These are phyloP conservation scores for Effrenium voratum DNA, from an alignment of 73 alveolate genomes.

Conservation along the genomic window DNA sequence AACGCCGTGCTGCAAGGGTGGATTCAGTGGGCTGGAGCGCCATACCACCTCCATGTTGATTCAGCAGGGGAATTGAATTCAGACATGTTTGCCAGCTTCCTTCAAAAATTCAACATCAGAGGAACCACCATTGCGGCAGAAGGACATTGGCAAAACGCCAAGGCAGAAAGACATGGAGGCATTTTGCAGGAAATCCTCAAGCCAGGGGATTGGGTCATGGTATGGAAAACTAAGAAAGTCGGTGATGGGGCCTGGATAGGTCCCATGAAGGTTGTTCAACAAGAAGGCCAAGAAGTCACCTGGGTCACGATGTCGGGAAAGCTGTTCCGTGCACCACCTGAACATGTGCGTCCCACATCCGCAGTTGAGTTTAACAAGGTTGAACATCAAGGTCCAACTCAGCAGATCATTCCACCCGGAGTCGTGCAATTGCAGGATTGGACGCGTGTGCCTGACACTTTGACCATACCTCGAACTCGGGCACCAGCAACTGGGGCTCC, in stretches of 20 bases:
- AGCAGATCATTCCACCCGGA: no score
- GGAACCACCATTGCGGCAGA: background rate
- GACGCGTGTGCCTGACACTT: no score
- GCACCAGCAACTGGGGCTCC: no score
- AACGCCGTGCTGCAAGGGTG: background rate
- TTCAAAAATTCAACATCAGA: background rate
- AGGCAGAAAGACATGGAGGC: slow-evolving; percentile 1
- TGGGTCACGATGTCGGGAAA: background rate
- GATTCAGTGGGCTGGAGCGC: background rate
- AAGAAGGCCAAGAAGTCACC: background rate
- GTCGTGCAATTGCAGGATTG: no score
- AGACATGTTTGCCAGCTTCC: background rate
- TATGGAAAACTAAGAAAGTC: background rate
- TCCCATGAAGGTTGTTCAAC: background rate
- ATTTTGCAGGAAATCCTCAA: background rate
- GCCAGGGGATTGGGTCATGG: background rate
- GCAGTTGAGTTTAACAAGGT: no score
- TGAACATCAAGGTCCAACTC: no score
- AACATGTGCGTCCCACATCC: background rate
- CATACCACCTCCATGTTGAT: background rate
- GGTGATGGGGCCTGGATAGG: background rate
- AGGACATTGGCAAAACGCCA: background rate
- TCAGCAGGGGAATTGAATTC: background rate
- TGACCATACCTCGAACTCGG: no score
- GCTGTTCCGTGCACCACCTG: background rate